Base-by-base conservation (phyloP, 352 stramenopile genomes). In the Phytophthora brassicae region DNA sequence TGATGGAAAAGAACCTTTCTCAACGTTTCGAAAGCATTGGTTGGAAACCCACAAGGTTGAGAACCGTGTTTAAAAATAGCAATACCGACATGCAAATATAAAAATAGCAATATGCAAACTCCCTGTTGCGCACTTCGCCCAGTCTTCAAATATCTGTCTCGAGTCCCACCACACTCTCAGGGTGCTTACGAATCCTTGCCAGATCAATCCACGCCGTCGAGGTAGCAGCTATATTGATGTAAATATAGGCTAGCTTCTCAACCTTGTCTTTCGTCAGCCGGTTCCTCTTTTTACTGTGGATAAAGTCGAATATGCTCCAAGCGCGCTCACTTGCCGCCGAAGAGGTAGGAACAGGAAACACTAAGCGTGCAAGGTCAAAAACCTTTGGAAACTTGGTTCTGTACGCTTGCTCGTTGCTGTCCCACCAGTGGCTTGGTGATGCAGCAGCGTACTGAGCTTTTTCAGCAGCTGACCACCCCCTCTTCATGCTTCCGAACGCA, bases 201-300 rank as follows among this genome's bases (percentile, higher is more conserved):
- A 49, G 3, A 49, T 49, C 50, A 17, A 49, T 38, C 50, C 38
- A 48, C 6, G 35, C 8, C 4, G 35, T 47, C 3, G 50, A 57
- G 1, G 23, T 43, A 11, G 38, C 50, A 12, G 36, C 38, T 42
- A n/a, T 16, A 42, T 31, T 33, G n/a, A 57, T 48, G 38, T 57
- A 57, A n/a, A 57, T 41, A 17, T 42, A 57, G 9, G 50, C 50
- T 4, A 48, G n/a, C 11, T 48, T 57, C 14, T 31, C 26, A 31
- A 31, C 26, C 26, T 31, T 31, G 26, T 31, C 26, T 8, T 38
- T 38, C 7, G 31, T 57, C 50, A 20, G 47, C 50, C 8, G 28
- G 50, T 57, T 57, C 13, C 51, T 8, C 7, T 50, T 59, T 31
- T 59, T 59, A 17, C 38, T 43, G 39, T 59, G 51, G 20, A 59